Percentiles rank a stretch among this genome's conserved stretches.
phyloP scores from a whole-genome alignment of 2,329 filamentous ascomycete species.

The Pseudovirgaria hyperparasitica region DNA sequence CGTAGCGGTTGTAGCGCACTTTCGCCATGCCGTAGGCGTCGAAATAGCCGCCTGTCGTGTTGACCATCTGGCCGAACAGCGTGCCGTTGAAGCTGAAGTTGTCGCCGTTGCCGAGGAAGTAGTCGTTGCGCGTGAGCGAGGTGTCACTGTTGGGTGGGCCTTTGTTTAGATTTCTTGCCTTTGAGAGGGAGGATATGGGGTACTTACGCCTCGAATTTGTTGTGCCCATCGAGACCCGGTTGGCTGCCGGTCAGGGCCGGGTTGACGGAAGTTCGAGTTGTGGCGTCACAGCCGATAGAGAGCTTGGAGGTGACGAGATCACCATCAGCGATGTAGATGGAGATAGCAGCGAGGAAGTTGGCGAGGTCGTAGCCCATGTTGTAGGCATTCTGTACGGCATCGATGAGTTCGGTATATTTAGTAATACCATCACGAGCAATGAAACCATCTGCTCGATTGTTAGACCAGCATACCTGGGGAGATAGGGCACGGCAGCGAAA shows the following conservation, averaged over 20 bases:
- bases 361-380: constrained; percentile 32
- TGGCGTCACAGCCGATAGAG: constrained; percentile 34
- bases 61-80: constrained; percentile 26
- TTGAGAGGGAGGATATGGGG: too few relatives aligned
- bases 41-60: constrained; percentile 22
- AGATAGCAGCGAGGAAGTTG: constrained; percentile 25
- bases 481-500: too few relatives aligned
- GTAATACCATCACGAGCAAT: constrained; percentile 30
- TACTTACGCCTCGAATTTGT: constrained; percentile 32
- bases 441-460: constrained; percentile 22
- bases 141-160: too few relatives aligned
- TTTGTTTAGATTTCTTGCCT: constrained; percentile 3
- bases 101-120: constrained; percentile 22
- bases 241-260: constrained; percentile 22
- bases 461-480: too few relatives aligned
- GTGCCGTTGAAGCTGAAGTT: constrained; percentile 29
- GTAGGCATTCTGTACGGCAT: constrained; percentile 33
- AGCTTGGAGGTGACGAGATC: constrained; percentile 30
- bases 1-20: constrained; percentile 27
- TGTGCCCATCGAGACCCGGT: constrained; percentile 31
- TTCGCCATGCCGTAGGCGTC: constrained; percentile 24
- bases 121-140: constrained; percentile 30
- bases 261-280: constrained; percentile 25
- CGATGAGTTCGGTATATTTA: constrained; percentile 31
- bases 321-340: constrained; percentile 26